A percentile compares a stretch with the other conserved stretches of the same genome.
Conservation (phyloP, 352 stramenopile species). For the Phytophthora brassicae region DNA sequence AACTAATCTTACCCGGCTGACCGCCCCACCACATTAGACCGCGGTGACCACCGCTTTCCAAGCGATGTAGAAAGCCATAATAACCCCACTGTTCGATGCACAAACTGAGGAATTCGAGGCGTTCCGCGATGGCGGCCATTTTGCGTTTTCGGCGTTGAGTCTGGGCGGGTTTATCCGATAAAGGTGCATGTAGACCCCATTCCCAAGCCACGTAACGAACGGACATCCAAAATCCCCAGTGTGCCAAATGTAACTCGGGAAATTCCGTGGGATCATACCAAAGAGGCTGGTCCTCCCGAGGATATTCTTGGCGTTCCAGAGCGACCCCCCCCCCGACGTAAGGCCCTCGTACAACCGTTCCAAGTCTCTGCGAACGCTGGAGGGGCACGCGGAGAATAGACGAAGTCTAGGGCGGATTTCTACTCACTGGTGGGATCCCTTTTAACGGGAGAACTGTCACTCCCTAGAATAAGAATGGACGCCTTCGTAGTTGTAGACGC, state of each 20-base stretch:
- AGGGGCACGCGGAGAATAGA: not conserved
- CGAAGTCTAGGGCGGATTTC: not conserved
- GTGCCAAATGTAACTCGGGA: not conserved
- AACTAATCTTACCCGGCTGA: not conserved
- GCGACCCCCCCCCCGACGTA: not conserved
- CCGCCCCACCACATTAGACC: not conserved
- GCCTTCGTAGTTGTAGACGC: too few relatives aligned
- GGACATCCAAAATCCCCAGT: not conserved
- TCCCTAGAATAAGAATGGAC: too few relatives aligned
- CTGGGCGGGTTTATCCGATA: not conserved
- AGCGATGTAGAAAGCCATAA: not conserved
- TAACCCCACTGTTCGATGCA: constrained; percentile 4
- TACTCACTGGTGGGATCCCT: too few relatives aligned
- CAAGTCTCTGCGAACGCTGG: not conserved
- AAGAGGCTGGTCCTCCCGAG: not conserved
- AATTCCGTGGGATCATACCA: not conserved
- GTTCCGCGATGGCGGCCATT: not conserved
- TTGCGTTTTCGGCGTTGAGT: not conserved
- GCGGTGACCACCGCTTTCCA: not conserved
- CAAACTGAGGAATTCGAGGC: not conserved
- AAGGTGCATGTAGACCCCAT: not conserved
- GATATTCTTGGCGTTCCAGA: not conserved
- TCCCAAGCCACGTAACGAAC: not conserved
- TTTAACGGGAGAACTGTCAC: too few relatives aligned
- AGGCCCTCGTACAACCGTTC: not conserved